Evolutionary conservation across 164 flowering plant species (phyloP), one percentile per base, ranked within the genome.

Genomic region (Buxus sempervirens): DNA sequence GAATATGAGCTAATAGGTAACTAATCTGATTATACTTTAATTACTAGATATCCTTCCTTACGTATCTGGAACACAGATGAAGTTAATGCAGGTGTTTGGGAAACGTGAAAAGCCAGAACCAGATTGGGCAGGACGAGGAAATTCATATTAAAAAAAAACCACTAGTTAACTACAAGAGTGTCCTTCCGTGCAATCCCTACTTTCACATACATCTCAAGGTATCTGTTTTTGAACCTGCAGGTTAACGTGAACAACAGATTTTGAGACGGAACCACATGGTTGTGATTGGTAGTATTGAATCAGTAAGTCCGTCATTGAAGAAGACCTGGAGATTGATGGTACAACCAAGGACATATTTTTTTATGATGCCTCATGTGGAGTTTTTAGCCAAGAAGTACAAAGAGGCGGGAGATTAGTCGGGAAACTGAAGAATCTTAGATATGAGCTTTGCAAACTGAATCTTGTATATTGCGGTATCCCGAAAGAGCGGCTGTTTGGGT

Each of bases 291-390:
- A 77, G 77, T 67, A 69, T 72, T 26, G 88, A 89, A 72, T 85
- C 66, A 90, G 92, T 75, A 88, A 90, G 55, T 55, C 88, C 65
- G 82, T 89, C 48, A 75, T 85, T 61, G 82, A 83, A 76, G 93
- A 85, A 97, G 98, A 95, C 78, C 96, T 95, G 51, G 98, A 95
- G 75, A 93, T 90, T 14, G 95, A 91, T 68, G 92, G 51, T 2
- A 45, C 51, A 45, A 15, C 9, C 51, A 10, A 1, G 51, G 51
- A 6, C 1, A 15, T 10, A 6, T 10, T 15, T 1, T 72, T 72
- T 7, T 80, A 78, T 63, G 82, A 78, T 38, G 65, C 63, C 26
- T 32, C 54, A n/a, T n/a, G 56, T 69, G 82, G 72, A 69, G 65
- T 71, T 74, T 62, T 75, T 58, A 42, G 67, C 66, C 69, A 68